These are phyloP conservation scores for Cladorrhinum sp. DNA, from an alignment of 2,329 filamentous ascomycete species.

Conservation along the genomic window DNA sequence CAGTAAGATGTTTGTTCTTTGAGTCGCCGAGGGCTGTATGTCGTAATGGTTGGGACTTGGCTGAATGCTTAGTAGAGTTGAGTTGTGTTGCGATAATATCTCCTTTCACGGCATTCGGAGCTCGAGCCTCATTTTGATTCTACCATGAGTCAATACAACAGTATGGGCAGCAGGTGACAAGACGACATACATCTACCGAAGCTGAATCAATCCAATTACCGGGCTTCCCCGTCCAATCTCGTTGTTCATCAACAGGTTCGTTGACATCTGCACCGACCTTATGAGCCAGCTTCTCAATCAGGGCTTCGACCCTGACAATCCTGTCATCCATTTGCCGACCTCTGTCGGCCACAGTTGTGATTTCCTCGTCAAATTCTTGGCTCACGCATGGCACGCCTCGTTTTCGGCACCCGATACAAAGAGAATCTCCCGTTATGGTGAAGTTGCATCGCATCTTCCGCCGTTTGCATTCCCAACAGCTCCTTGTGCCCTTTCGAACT, in stretches of 20 bases:
- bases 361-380: conserved; percentile 43
- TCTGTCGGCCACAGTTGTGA: conserved; percentile 1
- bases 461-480: conserved; percentile 58
- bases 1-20: background rate
- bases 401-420: conserved; percentile 47
- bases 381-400: conserved; percentile 44
- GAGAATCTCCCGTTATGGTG: conserved; percentile 33
- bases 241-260: too few species aligned
- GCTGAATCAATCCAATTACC: too few species aligned
- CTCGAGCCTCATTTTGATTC: too few species aligned
- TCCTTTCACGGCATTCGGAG: too few species aligned
- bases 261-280: conserved; percentile 6
- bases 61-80: too few species aligned
- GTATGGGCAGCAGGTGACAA: too few species aligned
- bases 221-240: too few species aligned
- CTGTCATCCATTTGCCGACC: conserved; percentile 18
- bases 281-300: conserved; percentile 19
- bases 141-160: too few species aligned
- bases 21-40: background rate
- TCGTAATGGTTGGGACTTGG: too few species aligned
- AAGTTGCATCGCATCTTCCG: conserved; percentile 53
- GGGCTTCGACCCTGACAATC: conserved; percentile 19
- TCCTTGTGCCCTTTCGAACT: conserved; percentile 53
- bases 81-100: too few species aligned
- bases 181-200: too few species aligned